A percentile compares a stretch with the other conserved stretches of the same genome.
phyloP scores from a whole-genome alignment of 1,284 basidiomycete genomes.

The Neolentinus lepideus region DNA sequence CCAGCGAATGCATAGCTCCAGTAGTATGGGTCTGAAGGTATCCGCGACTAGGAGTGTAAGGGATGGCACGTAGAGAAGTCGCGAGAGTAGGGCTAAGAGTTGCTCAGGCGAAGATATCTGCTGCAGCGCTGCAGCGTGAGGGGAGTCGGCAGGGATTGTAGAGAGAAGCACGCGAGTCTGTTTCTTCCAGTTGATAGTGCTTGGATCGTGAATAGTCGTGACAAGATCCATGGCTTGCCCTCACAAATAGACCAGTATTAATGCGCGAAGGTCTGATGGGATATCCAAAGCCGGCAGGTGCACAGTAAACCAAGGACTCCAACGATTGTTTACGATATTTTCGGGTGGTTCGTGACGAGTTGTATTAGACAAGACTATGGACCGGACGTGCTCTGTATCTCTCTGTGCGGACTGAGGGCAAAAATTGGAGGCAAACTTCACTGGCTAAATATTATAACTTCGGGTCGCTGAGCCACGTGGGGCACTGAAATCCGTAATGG shows the following conservation, averaged over 20 bases:
- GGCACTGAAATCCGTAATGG: too few relatives aligned
- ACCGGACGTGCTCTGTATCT: too few relatives aligned
- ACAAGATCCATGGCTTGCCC: neutral
- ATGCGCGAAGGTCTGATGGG: neutral
- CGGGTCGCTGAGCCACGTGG: too few relatives aligned
- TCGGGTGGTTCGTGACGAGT: too few relatives aligned
- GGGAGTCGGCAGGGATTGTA: conserved; percentile 30
- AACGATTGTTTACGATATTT: too few relatives aligned
- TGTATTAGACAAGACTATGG: too few relatives aligned
- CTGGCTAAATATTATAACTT: too few relatives aligned
- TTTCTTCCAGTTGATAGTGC: conserved; percentile 44
- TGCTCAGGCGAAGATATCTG: conserved; percentile 27
- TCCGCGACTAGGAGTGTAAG: conserved; percentile 51
- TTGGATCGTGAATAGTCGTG: conserved; percentile 26
- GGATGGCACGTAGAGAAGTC: conserved; percentile 37
- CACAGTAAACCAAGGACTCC: too few relatives aligned
- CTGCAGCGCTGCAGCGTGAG: conserved; percentile 25
- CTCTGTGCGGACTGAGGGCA: too few relatives aligned
- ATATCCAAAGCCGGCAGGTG: too few relatives aligned
- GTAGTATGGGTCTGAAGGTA: conserved; percentile 57
- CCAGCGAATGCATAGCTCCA: conserved; percentile 71
- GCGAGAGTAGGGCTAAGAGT: conserved; percentile 23
- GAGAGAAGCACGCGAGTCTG: conserved; percentile 39
- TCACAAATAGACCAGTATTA: neutral
- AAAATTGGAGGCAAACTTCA: too few relatives aligned